Conservation (phyloP, 495 filamentous ascomycete species). For the Lasiosphaeria hispida region DNA sequence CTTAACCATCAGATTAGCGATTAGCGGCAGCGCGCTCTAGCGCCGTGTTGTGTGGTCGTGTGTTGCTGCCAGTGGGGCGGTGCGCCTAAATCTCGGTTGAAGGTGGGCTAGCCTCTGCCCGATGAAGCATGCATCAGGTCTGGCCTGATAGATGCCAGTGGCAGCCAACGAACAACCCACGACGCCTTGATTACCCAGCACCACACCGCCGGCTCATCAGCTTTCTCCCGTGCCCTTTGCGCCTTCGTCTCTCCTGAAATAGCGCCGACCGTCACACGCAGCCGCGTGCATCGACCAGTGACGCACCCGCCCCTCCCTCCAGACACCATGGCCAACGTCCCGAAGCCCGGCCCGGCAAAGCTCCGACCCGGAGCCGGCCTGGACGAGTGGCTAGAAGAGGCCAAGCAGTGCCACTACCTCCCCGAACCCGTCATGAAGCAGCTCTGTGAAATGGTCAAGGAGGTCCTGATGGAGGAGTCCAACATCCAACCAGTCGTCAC, state of each 20-base stretch:
- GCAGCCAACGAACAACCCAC: too few relatives aligned
- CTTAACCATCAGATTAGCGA: background rate
- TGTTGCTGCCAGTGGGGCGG: background rate
- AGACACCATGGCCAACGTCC: slow-evolving; percentile 40
- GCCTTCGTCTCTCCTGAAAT: too few relatives aligned
- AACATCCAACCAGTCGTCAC: slow-evolving; percentile 96
- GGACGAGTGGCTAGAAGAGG: slow-evolving; percentile 95
- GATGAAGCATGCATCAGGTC: background rate
- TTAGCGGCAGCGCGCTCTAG: background rate
- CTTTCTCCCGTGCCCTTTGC: too few relatives aligned
- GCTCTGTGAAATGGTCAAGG: slow-evolving; percentile 97
- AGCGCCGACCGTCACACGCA: slow-evolving; percentile 1
- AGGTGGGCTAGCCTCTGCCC: background rate
- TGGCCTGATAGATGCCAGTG: too few relatives aligned
- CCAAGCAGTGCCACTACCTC: slow-evolving; percentile 94
- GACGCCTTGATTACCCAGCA: too few relatives aligned
- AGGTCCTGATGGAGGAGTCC: slow-evolving; percentile 97
- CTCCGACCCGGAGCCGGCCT: slow-evolving; percentile 76
- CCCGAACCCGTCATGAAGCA: slow-evolving; percentile 97
- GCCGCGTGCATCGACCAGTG: background rate
- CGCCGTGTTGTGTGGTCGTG: background rate
- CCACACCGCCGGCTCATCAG: too few relatives aligned
- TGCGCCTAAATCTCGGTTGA: slow-evolving; percentile 24
- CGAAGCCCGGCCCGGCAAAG: slow-evolving; percentile 86
- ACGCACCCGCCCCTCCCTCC: background rate